Evolutionary conservation across 192 early-diverging fungal species (phyloP).

Genomic region (Coemansia sp.): DNA sequence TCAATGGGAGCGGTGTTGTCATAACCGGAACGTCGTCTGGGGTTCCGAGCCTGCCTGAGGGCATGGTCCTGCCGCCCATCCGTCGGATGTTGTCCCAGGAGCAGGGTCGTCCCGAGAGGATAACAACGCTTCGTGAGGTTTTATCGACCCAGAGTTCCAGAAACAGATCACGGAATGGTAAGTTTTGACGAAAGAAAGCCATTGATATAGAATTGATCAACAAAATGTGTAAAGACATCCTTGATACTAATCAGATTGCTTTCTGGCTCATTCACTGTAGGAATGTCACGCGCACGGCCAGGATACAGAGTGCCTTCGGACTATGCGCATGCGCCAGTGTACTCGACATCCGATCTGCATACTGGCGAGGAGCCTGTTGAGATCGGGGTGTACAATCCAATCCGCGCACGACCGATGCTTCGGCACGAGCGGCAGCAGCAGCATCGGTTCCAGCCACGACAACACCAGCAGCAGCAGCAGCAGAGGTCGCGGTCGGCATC

Average conservation of each 20-base stretch:
- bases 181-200: conserved; percentile 1
- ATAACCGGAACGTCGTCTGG: neutral
- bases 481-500: neutral
- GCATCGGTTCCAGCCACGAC: conserved; percentile 13
- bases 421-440: conserved; percentile 31
- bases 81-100: conserved; percentile 16
- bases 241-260: neutral
- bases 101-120: conserved; percentile 37
- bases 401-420: conserved; percentile 40
- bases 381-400: conserved; percentile 42
- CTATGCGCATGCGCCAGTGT: conserved; percentile 12
- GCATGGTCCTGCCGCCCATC: conserved; percentile 36
- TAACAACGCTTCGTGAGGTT: conserved; percentile 43
- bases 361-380: conserved; percentile 45
- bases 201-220: neutral
- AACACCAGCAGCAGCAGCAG: neutral
- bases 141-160: conserved; percentile 31
- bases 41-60: conserved; percentile 26
- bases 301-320: neutral
- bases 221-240: neutral
- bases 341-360: conserved; percentile 12
- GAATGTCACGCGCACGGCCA: neutral
- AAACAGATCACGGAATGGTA: conserved; percentile 24
- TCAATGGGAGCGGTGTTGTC: neutral
- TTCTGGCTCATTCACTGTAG: neutral